phyloP scores from a whole-genome alignment of 1,284 basidiomycete genomes.

The Naganishia sp. region DNA sequence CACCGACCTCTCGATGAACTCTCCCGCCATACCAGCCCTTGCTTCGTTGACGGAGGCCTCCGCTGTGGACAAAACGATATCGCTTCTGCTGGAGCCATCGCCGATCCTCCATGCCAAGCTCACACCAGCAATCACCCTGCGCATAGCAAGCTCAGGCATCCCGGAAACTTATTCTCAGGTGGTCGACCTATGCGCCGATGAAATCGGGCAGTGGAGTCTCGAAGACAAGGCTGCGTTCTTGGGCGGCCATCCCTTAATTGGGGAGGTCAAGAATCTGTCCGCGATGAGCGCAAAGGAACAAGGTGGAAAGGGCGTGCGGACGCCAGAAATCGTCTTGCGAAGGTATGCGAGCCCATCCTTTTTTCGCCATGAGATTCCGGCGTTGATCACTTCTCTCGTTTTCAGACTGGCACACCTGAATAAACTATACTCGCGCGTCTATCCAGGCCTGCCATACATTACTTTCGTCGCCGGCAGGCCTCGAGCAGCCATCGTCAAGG shows the following conservation, averaged over 20 bases:
- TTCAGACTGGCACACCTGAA: conserved; percentile 64
- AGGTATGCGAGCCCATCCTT: conserved; percentile 39
- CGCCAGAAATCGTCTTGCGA: conserved; percentile 44
- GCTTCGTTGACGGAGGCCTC: conserved; percentile 4
- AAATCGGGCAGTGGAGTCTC: conserved; percentile 63
- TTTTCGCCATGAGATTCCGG: not conserved
- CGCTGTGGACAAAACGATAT: conserved; percentile 52
- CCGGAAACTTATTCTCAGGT: conserved; percentile 61
- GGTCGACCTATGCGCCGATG: conserved; percentile 62
- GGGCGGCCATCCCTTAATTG: conserved; percentile 82
- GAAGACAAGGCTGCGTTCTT: conserved; percentile 69
- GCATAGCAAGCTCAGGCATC: conserved; percentile 13
- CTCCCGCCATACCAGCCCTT: conserved; percentile 4
- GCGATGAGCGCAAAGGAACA: conserved; percentile 76
- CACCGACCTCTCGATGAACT: not conserved
- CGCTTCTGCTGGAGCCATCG: conserved; percentile 70
- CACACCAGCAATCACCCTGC: conserved; percentile 59
- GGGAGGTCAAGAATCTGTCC: conserved; percentile 70
- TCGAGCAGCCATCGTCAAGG: conserved; percentile 68
- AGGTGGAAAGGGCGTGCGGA: conserved; percentile 50
- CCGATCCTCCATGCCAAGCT: conserved; percentile 62
- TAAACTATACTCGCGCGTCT: conserved; percentile 69
- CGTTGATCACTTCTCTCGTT: not conserved
- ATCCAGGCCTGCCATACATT: conserved; percentile 76
- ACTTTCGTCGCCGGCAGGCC: conserved; percentile 86